Evolutionary conservation across 2,329 filamentous ascomycete genomes (phyloP), one percentile per base, ranked within the genome.

Genomic region (Neoscytalidium dimidiatum): DNA sequence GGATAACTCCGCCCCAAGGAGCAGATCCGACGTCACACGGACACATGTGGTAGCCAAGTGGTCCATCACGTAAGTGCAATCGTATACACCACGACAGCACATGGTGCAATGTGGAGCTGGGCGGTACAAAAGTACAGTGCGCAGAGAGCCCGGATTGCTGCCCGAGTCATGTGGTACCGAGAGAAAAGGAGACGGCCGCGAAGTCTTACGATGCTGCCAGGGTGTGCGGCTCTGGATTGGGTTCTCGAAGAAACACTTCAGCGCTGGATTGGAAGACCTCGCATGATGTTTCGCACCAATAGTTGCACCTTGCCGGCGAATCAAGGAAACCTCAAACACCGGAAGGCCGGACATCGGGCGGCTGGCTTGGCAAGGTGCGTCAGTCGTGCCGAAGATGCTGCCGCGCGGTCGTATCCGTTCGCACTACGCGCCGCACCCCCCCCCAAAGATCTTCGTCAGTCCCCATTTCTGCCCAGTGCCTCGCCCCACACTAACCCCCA

Each of bases 151-250:
- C 35, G 43, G 33, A 21, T 17, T 28, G 5, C 26, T n/a, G 17
- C 17, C 41, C 41, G 56, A 60, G 56, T 60, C 56, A 60, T 60
- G 56, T 19, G 11, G 13, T 44, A 17, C 56, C 56, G 28, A 46
- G n/a, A n/a, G 14, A 60, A 58, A 60, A 60, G 56, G 56, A 60
- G 56, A 41, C 41, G 35, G 19, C 26, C n/a, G 26, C 17, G 17
- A 57, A 23, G 41, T 44, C 38, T 29, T 33, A n/a, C 26, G 41
- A 31, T 21, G 8, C 9, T 31, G n/a, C 23, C 29, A 17, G 14
- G 17, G 1, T 2, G 17, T 14, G n/a, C 11, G 9, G 28, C 19
- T 29, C 17, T 43, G 8, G 13, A 29, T 44, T 8, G 6, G 2
- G 23, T 31, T 11, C 23, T 44, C 3, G 23, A 26, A 8, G 17